Percentiles rank a stretch among this genome's conserved stretches.
Evolutionary conservation across 1,284 basidiomycete species (phyloP).

Genomic region (Schizophyllum amplum): DNA sequence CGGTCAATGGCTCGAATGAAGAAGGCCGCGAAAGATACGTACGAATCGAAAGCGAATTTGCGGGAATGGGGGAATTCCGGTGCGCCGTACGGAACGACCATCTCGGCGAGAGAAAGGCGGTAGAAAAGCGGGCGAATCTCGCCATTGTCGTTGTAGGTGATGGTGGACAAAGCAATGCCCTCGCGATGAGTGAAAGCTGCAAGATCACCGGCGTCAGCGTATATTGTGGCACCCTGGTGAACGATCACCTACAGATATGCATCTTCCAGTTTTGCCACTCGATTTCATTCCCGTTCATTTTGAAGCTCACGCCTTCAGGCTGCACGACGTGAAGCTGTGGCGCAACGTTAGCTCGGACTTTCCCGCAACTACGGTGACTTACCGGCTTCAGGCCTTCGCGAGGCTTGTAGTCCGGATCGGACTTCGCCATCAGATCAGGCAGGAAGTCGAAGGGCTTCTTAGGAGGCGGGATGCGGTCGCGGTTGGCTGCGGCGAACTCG

Average conservation of each 20-base stretch:
- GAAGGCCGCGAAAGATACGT: conserved; percentile 16
- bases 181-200: conserved; percentile 72
- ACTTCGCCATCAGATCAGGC: conserved; percentile 60
- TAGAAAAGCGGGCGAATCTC: conserved; percentile 74
- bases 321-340: conserved; percentile 67
- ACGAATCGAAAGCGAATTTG: conserved; percentile 83
- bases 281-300: conserved; percentile 70
- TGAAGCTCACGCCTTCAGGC: conserved; percentile 89
- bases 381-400: conserved; percentile 72
- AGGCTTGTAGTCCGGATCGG: conserved; percentile 50
- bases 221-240: background rate
- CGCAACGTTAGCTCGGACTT: too few relatives aligned
- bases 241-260: conserved; percentile 59
- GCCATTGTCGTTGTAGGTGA: conserved; percentile 82
- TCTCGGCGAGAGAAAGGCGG: conserved; percentile 73
- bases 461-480: conserved; percentile 70
- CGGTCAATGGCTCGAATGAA: conserved; percentile 4
- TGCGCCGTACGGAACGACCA: conserved; percentile 73
- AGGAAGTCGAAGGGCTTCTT: conserved; percentile 61
- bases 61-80: conserved; percentile 72
- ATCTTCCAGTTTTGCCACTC: conserved; percentile 96
- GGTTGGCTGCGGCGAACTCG: conserved; percentile 40
- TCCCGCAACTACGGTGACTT: background rate
- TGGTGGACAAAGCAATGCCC: conserved; percentile 74
- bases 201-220: conserved; percentile 1